Conservation (phyloP, 2,329 filamentous ascomycete species). For the Exophiala xenobiotica region DNA sequence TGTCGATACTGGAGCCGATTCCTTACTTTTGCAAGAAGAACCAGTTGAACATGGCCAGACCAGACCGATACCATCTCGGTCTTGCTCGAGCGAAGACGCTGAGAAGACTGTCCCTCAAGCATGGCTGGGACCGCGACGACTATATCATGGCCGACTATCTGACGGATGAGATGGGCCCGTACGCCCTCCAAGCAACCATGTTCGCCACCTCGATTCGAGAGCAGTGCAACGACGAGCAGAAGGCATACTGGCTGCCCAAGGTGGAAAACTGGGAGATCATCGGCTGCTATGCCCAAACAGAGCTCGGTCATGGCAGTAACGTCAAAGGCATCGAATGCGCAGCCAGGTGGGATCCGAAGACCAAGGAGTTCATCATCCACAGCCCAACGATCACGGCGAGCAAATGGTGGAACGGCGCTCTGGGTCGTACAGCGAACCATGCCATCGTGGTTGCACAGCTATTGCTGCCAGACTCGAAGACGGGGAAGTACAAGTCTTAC, state of each 20-base stretch:
- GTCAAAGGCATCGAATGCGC: constrained; percentile 51
- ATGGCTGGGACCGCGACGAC: constrained; percentile 52
- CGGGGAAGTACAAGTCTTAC: constrained; percentile 42
- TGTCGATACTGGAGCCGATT: constrained; percentile 47
- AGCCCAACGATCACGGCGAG: constrained; percentile 53
- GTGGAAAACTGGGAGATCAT: constrained; percentile 52
- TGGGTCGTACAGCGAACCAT: constrained; percentile 56
- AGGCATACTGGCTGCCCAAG: constrained; percentile 50
- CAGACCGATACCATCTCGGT: constrained; percentile 53
- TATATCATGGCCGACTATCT: constrained; percentile 54
- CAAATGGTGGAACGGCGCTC: constrained; percentile 57
- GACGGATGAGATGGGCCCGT: constrained; percentile 54
- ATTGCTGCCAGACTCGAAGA: constrained; percentile 41
- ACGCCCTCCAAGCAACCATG: constrained; percentile 51
- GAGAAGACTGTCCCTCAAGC: constrained; percentile 45
- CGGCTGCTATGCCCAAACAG: constrained; percentile 54
- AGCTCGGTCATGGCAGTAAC: constrained; percentile 55
- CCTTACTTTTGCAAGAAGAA: constrained; percentile 52
- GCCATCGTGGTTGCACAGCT: constrained; percentile 56
- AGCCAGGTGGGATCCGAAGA: constrained; percentile 47
- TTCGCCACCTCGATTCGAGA: constrained; percentile 53
- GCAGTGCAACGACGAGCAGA: constrained; percentile 50
- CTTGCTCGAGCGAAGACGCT: constrained; percentile 54
- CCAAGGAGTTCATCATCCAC: constrained; percentile 51
- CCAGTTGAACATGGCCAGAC: constrained; percentile 52